Evolutionary conservation across 2,329 filamentous ascomycete genomes (phyloP).

Genomic region (Chrysoporthe cubensis): DNA sequence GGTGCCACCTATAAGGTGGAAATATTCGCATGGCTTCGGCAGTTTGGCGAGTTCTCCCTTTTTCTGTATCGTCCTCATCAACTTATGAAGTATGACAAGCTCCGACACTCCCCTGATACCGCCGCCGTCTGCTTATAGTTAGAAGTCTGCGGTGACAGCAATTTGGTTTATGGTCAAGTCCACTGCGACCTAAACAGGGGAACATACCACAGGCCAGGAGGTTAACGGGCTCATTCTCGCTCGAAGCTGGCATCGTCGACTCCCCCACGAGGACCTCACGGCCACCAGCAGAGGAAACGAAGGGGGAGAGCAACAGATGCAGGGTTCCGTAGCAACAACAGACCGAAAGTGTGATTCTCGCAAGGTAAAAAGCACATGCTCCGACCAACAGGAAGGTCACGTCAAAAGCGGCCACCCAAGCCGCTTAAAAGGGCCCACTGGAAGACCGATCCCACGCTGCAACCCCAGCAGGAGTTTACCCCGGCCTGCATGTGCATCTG

Average conservation of each 20-base stretch:
- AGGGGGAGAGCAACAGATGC: neutral
- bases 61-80: conserved; percentile 39
- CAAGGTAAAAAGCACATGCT: neutral
- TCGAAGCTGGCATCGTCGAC: neutral
- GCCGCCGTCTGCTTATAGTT: conserved; percentile 36
- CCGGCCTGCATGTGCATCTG: neutral
- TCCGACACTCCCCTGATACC: conserved; percentile 42
- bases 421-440: neutral
- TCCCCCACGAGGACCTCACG: neutral
- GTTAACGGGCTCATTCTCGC: conserved; percentile 19
- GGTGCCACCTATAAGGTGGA: conserved; percentile 46
- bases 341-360: neutral
- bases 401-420: neutral
- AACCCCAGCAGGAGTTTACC: neutral
- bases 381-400: neutral
- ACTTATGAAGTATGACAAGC: conserved; percentile 40
- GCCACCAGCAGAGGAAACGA: neutral
- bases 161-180: neutral
- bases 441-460: neutral
- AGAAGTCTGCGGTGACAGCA: neutral
- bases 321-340: neutral
- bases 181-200: neutral
- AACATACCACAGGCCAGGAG: conserved; percentile 14
- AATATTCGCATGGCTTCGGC: conserved; percentile 42
- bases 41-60: conserved; percentile 29